These are phyloP conservation scores for Sporothrix protearum DNA, from an alignment of 2,329 filamentous ascomycete genomes.

Conservation along the genomic window DNA sequence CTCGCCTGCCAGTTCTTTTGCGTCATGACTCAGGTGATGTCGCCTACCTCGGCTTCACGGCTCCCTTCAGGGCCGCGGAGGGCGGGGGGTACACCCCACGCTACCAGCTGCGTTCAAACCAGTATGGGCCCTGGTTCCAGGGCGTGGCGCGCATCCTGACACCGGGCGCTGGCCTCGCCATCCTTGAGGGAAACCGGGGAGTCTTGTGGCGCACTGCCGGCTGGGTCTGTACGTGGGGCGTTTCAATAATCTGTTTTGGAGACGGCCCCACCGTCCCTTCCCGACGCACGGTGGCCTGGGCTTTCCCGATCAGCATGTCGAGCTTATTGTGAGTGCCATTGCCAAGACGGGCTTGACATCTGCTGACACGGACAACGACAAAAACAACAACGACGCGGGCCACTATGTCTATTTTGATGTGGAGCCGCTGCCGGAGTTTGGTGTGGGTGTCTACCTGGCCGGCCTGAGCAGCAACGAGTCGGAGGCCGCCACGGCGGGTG, in stretches of 20 bases:
- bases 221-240: not conserved
- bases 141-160: conserved; percentile 24
- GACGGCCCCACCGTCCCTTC: not conserved
- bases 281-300: conserved; percentile 15
- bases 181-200: not conserved
- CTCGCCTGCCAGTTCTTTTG: not conserved
- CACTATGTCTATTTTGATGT: not conserved
- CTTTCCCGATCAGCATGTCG: not conserved
- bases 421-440: not conserved
- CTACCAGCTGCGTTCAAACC: conserved; percentile 13
- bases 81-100: not conserved
- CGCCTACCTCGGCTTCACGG: conserved; percentile 21
- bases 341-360: not conserved
- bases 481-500: not conserved
- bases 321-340: not conserved
- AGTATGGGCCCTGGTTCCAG: conserved; percentile 18
- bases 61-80: not conserved
- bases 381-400: not conserved
- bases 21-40: not conserved
- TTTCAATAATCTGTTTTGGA: not conserved
- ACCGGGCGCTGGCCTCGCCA: conserved; percentile 22
- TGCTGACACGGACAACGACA: not conserved
- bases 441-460: not conserved
- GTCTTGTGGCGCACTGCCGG: conserved; percentile 3
- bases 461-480: not conserved